phyloP scores from a whole-genome alignment of 495 filamentous ascomycete species.

The Xylaria bambusicola region DNA sequence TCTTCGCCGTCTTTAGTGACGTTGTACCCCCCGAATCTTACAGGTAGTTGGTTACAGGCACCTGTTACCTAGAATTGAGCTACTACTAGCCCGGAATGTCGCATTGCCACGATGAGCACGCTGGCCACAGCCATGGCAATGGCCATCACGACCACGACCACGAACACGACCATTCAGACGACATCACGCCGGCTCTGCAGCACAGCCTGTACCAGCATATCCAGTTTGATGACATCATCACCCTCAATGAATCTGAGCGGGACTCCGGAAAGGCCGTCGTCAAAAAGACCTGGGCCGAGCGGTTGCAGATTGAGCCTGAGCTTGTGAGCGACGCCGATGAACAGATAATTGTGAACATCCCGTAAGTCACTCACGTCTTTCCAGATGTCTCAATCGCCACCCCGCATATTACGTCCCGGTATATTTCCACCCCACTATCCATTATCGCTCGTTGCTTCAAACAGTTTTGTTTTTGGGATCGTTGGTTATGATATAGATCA shows the following conservation, averaged over 20 bases:
- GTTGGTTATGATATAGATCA: no score
- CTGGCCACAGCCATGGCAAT: slow-evolving; percentile 32
- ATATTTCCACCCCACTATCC: no score
- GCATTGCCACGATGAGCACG: slow-evolving; percentile 48
- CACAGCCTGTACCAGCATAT: slow-evolving; percentile 88
- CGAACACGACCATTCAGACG: slow-evolving; percentile 81
- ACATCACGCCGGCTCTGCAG: slow-evolving; percentile 54
- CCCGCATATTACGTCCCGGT: no score
- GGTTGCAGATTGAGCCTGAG: slow-evolving; percentile 68
- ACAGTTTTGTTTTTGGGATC: no score
- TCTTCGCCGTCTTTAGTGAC: no score
- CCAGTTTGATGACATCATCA: slow-evolving; percentile 80
- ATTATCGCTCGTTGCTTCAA: no score
- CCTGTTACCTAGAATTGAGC: neutral
- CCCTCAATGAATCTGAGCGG: slow-evolving; percentile 74
- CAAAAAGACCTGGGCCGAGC: slow-evolving; percentile 87
- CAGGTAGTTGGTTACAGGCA: no score
- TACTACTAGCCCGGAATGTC: slow-evolving; percentile 41
- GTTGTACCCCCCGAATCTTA: no score
- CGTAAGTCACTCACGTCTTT: slow-evolving; percentile 60
- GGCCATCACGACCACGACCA: slow-evolving; percentile 33
- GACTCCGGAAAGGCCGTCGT: slow-evolving; percentile 73
- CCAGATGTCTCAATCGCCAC: neutral
- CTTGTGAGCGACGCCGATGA: slow-evolving; percentile 86
- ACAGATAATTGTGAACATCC: slow-evolving; percentile 87